phyloP scores from a whole-genome alignment of 2,329 filamentous ascomycete species.

The Drechslera avenae region DNA sequence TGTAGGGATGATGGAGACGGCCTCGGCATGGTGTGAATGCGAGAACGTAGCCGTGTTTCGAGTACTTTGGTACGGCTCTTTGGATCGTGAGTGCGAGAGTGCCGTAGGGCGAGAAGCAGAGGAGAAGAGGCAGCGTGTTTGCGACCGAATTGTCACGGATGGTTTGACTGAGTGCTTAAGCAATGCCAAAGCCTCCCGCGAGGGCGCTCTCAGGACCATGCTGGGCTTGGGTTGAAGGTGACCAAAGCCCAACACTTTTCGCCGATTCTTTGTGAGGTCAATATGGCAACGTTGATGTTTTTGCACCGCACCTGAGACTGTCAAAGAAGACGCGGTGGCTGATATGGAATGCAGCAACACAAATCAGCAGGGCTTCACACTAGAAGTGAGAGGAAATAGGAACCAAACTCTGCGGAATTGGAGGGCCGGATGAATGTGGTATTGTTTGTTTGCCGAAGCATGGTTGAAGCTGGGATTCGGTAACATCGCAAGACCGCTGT shows the following conservation, averaged over 20 bases:
- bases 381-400: not conserved
- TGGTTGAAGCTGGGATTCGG: slow-evolving; percentile 21
- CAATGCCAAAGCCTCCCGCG: slow-evolving; percentile 41
- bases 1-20: slow-evolving; percentile 79
- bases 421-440: slow-evolving; percentile 8
- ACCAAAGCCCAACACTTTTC: not conserved
- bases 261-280: not conserved
- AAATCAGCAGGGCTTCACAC: not conserved
- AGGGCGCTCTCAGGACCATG: slow-evolving; percentile 45
- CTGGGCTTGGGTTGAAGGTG: not conserved
- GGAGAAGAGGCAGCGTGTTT: slow-evolving; percentile 26
- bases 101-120: slow-evolving; percentile 20
- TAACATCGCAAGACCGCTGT: slow-evolving; percentile 29
- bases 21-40: slow-evolving; percentile 77
- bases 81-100: slow-evolving; percentile 22
- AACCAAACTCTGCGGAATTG: not conserved
- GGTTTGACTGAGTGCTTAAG: slow-evolving; percentile 42
- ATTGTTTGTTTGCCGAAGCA: slow-evolving; percentile 23
- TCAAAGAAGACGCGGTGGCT: not conserved
- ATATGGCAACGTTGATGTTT: too few relatives aligned
- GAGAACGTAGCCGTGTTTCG: slow-evolving; percentile 74
- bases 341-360: not conserved
- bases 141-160: slow-evolving; percentile 27
- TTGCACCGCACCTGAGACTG: too few relatives aligned
- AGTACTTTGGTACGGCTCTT: slow-evolving; percentile 13